phyloP scores from a whole-genome alignment of 1,139 yeast genomes.

The Candida freyschussii region DNA sequence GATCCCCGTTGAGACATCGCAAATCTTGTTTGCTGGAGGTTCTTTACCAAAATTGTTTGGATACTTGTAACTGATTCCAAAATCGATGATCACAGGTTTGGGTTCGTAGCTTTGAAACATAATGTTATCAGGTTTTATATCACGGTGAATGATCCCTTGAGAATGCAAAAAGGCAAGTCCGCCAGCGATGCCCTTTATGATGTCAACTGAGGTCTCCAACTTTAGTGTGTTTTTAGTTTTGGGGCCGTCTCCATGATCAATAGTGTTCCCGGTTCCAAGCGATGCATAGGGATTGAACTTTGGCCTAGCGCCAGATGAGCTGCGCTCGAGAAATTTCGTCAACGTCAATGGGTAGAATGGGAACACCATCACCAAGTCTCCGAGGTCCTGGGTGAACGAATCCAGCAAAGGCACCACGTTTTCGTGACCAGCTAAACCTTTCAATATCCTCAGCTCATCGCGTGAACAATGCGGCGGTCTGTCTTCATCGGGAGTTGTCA shows the following conservation, averaged over 20 bases:
- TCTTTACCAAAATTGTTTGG: conserved; percentile 42
- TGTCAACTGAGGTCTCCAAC: conserved; percentile 28
- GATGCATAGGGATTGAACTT: conserved; percentile 1
- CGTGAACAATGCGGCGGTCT: conserved; percentile 44
- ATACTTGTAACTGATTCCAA: conserved; percentile 65
- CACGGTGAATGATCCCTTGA: conserved; percentile 76
- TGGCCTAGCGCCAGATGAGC: background rate
- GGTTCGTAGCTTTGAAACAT: conserved; percentile 36
- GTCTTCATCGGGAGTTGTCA: conserved; percentile 43
- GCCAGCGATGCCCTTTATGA: conserved; percentile 39
- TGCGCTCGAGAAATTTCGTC: conserved; percentile 26
- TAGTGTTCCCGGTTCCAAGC: conserved; percentile 1
- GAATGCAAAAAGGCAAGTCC: conserved; percentile 52
- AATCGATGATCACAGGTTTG: conserved; percentile 57
- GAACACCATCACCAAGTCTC: conserved; percentile 38
- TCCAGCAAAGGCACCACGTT: conserved; percentile 31
- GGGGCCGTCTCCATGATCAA: background rate
- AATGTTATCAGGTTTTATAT: conserved; percentile 77
- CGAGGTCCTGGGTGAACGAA: conserved; percentile 27
- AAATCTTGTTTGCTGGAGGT: conserved; percentile 41
- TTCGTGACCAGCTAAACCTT: conserved; percentile 4
- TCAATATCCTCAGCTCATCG: conserved; percentile 37
- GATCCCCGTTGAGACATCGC: conserved; percentile 72
- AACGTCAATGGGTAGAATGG: conserved; percentile 37
- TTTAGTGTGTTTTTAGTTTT: conserved; percentile 10